phyloP scores from a whole-genome alignment of 2,329 filamentous ascomycete genomes.

The Ciborinia camelliae region DNA sequence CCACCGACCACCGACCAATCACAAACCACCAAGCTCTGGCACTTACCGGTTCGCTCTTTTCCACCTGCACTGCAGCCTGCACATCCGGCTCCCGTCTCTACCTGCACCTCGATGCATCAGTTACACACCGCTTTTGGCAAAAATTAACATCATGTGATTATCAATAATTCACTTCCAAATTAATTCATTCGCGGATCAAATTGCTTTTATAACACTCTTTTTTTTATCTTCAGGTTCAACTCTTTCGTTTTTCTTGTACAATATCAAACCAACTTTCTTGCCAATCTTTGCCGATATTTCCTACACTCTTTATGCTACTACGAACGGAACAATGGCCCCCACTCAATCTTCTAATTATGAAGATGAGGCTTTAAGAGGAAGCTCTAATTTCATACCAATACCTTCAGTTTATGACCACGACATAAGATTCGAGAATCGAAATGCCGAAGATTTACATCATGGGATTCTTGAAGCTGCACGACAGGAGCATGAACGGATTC shows the following conservation, averaged over 20 bases:
- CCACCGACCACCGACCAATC: too few species aligned
- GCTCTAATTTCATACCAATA: constrained; percentile 10
- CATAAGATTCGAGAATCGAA: constrained; percentile 23
- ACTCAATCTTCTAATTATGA: constrained; percentile 8
- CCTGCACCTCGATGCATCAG: background rate
- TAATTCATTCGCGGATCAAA: background rate
- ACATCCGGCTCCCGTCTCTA: too few species aligned
- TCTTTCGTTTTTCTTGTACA: background rate
- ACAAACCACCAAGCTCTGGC: background rate
- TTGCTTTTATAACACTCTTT: background rate
- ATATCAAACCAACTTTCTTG: background rate
- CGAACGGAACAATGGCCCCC: constrained; percentile 7
- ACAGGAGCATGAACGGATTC: constrained; percentile 63
- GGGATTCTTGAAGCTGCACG: constrained; percentile 64
- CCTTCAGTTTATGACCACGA: constrained; percentile 18
- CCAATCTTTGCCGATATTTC: too few species aligned
- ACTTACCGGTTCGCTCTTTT: background rate
- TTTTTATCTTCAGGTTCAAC: background rate
- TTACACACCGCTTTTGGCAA: constrained; percentile 1
- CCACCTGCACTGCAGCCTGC: background rate
- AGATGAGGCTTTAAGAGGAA: constrained; percentile 14
- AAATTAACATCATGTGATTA: constrained; percentile 4
- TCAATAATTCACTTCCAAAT: background rate
- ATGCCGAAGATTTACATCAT: constrained; percentile 29
- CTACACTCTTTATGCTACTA: background rate